Conservation (phyloP, 2,329 filamentous ascomycete genomes). For the Aspergillus neoniger region DNA sequence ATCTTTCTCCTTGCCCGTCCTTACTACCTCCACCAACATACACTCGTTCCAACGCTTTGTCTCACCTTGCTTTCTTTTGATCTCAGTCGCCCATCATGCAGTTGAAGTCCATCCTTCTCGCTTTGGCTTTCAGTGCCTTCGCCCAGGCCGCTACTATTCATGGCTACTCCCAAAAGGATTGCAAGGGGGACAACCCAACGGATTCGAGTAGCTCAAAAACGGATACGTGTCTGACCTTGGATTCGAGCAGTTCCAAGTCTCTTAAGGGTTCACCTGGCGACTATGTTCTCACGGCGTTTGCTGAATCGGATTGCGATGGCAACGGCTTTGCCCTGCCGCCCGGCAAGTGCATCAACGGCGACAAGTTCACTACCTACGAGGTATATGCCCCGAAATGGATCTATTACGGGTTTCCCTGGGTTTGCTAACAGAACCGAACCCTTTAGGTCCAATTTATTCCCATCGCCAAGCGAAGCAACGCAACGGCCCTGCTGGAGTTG, state of each 20-base stretch:
- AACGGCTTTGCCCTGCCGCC: slow-evolving; percentile 6
- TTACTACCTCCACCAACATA: background rate
- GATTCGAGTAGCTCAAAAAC: too few relatives aligned
- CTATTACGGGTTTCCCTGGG: too few relatives aligned
- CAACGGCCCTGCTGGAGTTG: background rate
- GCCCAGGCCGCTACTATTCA: background rate
- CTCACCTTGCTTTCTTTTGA: background rate
- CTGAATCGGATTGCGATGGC: background rate
- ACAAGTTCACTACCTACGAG: background rate
- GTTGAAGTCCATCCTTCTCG: slow-evolving; percentile 4
- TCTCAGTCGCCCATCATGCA: background rate
- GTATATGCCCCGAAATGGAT: background rate
- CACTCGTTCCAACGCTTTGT: background rate
- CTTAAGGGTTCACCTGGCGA: background rate
- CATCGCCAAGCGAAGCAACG: background rate
- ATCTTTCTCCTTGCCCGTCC: background rate
- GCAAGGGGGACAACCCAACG: background rate
- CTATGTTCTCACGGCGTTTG: background rate
- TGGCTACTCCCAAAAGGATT: background rate
- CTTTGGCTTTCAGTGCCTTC: background rate
- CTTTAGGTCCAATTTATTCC: background rate
- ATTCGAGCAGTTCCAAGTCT: too few relatives aligned
- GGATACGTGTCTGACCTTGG: too few relatives aligned
- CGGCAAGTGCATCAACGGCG: slow-evolving; percentile 3
- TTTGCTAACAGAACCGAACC: background rate